Base-by-base conservation (phyloP, 2,329 filamentous ascomycete species). In the Sporothrix protearum region DNA sequence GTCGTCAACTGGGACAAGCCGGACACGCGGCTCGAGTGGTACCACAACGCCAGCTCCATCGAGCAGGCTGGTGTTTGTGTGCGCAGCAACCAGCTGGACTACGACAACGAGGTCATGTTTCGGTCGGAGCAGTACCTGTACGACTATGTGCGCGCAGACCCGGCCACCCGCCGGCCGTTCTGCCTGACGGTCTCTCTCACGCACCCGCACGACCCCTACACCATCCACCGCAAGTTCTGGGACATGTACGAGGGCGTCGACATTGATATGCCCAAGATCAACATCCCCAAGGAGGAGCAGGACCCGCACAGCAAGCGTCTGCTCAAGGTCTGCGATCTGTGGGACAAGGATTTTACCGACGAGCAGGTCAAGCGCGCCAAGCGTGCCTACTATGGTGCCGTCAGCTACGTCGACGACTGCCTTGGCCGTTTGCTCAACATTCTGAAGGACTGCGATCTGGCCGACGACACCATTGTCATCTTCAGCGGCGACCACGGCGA, bases 51-150 rank as follows among this genome's bases (percentile, higher is more conserved):
- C 82, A 94, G 92, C 78, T 97, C 94, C 7, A 95, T 97, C 76
- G 84, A 95, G 77, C 93, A 97, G 80, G 94, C 94, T 0, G 94
- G 94, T 10, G 88, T 91, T 39, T 97, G 94, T 77, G 91, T 96
- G 53, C 88, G 94, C 75, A 97, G 93, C 82, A 97, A 97, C 82
- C 94, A 97, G 84, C 86, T 97, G 69, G 94, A 97, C 80, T 97
- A 95, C 77, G 94, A 97, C 77, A 94, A 97, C 82, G 94, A 97
- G 82, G 93, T 97, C 79, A 95, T 97, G 89, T 95, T 92, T 84
- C 92, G 91, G 81, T 92, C 92, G 68, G 92, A 89, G 55, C 94
- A 97, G 81, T 97, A 94, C 79, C 84, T 97, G 67, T 97, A 95
- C 81, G 92, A 97, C 80, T 91, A 96, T 78, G 92, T 96, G 49